Percentiles rank a stretch among this genome's conserved stretches.
phyloP scores from a whole-genome alignment of 106 monocot genomes.

The Amphibolis antarctica region DNA sequence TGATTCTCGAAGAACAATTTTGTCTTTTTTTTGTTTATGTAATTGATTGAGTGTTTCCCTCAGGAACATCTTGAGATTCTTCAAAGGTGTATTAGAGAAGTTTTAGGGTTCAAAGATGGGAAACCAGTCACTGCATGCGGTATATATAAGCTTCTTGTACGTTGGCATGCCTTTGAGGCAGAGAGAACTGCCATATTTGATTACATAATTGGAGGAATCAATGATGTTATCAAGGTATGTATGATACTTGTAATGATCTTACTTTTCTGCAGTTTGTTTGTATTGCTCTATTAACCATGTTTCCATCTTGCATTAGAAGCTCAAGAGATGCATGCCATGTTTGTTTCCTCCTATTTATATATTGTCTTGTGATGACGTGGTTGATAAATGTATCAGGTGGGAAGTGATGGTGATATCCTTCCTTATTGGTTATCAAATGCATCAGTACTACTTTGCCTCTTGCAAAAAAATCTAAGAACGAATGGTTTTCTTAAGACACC shows the following conservation, averaged over 20 bases:
- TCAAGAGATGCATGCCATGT: not conserved
- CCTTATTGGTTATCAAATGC: conserved; percentile 94
- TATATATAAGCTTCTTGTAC: conserved; percentile 74
- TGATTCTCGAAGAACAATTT: not conserved
- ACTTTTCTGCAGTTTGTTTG: not conserved
- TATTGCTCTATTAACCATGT: not conserved
- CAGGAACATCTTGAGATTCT: conserved; percentile 83
- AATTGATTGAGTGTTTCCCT: not conserved
- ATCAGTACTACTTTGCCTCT: conserved; percentile 78
- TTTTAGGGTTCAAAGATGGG: conserved; percentile 67
- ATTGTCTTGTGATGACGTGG: not conserved
- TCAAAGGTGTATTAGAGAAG: conserved; percentile 60
- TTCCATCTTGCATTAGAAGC: not conserved
- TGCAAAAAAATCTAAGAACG: conserved; percentile 76
- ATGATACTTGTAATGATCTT: not conserved
- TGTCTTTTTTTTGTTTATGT: conserved; percentile 1
- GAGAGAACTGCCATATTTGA: conserved; percentile 79
- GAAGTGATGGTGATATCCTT: conserved; percentile 41
- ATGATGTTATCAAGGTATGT: conserved; percentile 57
- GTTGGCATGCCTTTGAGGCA: conserved; percentile 70
- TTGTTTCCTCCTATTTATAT: not conserved
- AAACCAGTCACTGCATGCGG: conserved; percentile 81
- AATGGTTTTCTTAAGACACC: conserved; percentile 70
- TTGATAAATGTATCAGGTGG: conserved; percentile 31
- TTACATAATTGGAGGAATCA: conserved; percentile 54